Percentiles rank a stretch among this genome's conserved stretches.
Evolutionary conservation across 2,329 filamentous ascomycete species (phyloP).

Genomic region (Cytospora mali): DNA sequence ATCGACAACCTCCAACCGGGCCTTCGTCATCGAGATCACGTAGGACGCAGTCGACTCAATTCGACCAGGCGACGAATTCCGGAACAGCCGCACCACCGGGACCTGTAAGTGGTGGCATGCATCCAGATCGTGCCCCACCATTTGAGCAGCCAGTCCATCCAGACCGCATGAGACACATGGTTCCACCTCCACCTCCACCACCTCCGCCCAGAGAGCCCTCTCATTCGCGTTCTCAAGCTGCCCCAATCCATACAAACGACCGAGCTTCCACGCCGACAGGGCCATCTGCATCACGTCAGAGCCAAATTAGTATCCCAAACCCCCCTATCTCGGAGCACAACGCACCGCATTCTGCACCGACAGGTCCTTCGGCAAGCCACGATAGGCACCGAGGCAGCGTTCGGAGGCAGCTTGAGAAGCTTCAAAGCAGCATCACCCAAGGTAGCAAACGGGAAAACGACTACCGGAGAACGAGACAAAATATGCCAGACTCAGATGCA

Average conservation of each 20-base stretch:
- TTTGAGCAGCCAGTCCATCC: constrained; percentile 50
- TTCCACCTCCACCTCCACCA: constrained; percentile 35
- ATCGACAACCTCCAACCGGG: constrained; percentile 56
- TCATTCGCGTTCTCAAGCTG: constrained; percentile 30
- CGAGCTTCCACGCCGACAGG: constrained; percentile 33
- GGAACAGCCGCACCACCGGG: constrained; percentile 29
- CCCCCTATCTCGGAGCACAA: constrained; percentile 35
- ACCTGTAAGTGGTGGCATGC: constrained; percentile 34
- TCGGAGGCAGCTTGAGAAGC: constrained; percentile 56
- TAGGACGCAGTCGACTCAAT: constrained; percentile 41
- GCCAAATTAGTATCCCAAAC: constrained; percentile 35
- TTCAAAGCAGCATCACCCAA: constrained; percentile 48
- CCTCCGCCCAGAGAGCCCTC: constrained; percentile 35
- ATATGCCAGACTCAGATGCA: constrained; percentile 56
- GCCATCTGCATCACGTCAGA: constrained; percentile 32
- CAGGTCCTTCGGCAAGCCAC: constrained; percentile 39
- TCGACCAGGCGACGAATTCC: constrained; percentile 37
- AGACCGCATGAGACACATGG: constrained; percentile 53
- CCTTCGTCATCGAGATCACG: constrained; percentile 54
- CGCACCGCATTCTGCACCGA: constrained; percentile 31
- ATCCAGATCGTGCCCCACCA: constrained; percentile 48
- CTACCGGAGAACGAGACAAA: constrained; percentile 36
- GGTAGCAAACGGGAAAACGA: constrained; percentile 36
- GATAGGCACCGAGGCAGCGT: constrained; percentile 45
- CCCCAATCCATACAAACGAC: constrained; percentile 35